Conservation (phyloP, 2,329 filamentous ascomycete genomes). For the Ophiostoma himal-ulmi region DNA sequence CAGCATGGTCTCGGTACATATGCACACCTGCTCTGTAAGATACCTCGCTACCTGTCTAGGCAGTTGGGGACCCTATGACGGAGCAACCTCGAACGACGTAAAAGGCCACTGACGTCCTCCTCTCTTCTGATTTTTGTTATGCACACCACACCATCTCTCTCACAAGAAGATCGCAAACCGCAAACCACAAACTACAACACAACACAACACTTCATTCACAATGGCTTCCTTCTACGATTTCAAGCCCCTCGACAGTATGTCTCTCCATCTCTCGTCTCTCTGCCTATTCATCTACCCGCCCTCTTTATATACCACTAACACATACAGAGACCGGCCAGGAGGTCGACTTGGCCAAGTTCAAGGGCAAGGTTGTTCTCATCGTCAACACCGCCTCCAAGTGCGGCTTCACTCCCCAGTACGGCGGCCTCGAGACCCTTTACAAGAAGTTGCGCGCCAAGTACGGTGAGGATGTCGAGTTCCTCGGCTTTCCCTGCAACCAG, state of each 20-base stretch:
- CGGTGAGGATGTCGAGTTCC: constrained; percentile 72
- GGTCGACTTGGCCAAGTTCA: constrained; percentile 63
- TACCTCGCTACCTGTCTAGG: background rate
- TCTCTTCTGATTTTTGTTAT: background rate
- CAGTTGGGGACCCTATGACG: constrained; percentile 4
- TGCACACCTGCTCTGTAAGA: background rate
- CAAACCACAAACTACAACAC: background rate
- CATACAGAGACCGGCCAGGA: constrained; percentile 63
- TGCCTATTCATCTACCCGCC: background rate
- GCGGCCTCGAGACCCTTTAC: constrained; percentile 84
- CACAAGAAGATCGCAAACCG: background rate
- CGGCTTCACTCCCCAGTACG: constrained; percentile 95
- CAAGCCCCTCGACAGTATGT: constrained; percentile 67
- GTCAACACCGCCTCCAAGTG: constrained; percentile 99
- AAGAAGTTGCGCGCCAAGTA: constrained; percentile 65
- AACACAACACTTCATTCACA: constrained; percentile 27
- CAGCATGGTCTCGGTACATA: constrained; percentile 4
- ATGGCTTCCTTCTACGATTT: constrained; percentile 80
- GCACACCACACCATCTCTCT: background rate
- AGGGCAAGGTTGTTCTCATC: constrained; percentile 88
- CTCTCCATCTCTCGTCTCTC: background rate
- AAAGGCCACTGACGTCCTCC: constrained; percentile 9
- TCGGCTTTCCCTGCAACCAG: constrained; percentile 98
- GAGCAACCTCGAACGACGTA: background rate
- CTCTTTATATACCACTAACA: constrained; percentile 9